Evolutionary conservation across 2,329 filamentous ascomycete genomes (phyloP), one percentile per base, ranked within the genome.

Genomic region (Microthyrium microscopicum): DNA sequence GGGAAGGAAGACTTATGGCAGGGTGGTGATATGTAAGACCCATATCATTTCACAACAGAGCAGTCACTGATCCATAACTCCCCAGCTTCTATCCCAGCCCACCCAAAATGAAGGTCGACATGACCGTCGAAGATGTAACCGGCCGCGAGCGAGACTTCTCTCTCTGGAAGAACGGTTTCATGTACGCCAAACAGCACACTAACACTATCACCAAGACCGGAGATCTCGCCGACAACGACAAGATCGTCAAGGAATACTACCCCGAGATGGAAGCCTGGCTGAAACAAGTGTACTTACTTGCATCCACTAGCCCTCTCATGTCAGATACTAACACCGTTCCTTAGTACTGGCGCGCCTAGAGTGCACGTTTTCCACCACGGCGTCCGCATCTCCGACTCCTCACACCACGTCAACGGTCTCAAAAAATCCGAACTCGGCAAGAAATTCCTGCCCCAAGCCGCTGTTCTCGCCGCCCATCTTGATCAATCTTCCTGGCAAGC

Each of bases 1-100:
- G 35, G 35, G 5, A 36, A 38, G 26, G 32, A 31, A 20, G 35
- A 38, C 24, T 29, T 38, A 32, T 38, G 32, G 35, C 32, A 38
- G 19, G 35, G 35, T n/a, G 35, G 35, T 11, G 35, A 38, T 19
- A 25, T 36, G 35, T 38, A 18, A 7, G 25, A 12, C 6, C 2
- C 6, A 13, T n/a, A 20, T 17, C 20, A 17, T 13, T 19, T 25
- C 4, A 13, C 13, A 11, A 26, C 17, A 29, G n/a, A 13, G 18
- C 6, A 13, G n/a, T 8, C n/a, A 8, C 7, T n/a, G 7, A 13
- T 9, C 16, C 5, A 20, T 18, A n/a, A 17, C 5, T 11, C 20
- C 7, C n/a, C 17, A 36, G 35, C 26, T 36, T 35, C 26, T 38
- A 36, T 19, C 35, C 35, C 12, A 36, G 20, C n/a, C 24, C 33